Evolutionary conservation across 768 basidiomycete genomes (phyloP).

Genomic region (Kwoniella heveanensis): DNA sequence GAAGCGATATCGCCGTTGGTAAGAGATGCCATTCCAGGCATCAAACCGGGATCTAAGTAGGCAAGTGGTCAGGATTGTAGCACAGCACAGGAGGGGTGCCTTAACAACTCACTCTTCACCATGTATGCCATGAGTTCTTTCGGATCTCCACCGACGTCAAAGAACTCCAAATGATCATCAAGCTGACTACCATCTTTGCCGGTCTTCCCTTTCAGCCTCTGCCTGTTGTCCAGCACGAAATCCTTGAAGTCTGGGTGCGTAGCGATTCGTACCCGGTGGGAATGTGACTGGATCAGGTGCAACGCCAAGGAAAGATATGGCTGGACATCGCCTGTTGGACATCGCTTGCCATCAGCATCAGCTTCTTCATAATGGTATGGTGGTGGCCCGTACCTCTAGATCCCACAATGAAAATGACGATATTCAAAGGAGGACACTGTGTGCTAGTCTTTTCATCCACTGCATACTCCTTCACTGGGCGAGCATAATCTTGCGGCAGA

Average conservation of each 20-base stretch:
- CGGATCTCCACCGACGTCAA: conserved; percentile 66
- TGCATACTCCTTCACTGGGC: conserved; percentile 62
- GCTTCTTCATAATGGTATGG: too few relatives aligned
- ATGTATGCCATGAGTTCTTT: conserved; percentile 72
- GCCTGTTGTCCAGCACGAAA: conserved; percentile 61
- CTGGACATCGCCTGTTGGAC: conserved; percentile 64
- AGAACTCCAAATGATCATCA: conserved; percentile 62
- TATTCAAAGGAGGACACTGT: conserved; percentile 59
- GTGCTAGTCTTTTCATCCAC: conserved; percentile 46
- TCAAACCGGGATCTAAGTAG: conserved; percentile 64
- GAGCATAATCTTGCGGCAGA: conserved; percentile 60
- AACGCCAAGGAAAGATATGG: conserved; percentile 67
- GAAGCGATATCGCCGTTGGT: conserved; percentile 66
- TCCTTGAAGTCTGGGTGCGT: conserved; percentile 66
- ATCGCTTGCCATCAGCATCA: background rate
- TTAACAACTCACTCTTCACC: conserved; percentile 65
- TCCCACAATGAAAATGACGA: conserved; percentile 71
- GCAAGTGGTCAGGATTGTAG: background rate
- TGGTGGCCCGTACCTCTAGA: conserved; percentile 61
- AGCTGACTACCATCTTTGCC: conserved; percentile 26
- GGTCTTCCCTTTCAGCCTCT: conserved; percentile 35
- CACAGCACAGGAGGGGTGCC: background rate
- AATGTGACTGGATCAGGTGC: conserved; percentile 59
- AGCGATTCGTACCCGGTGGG: conserved; percentile 66
- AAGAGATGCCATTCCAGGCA: conserved; percentile 65